Evolutionary conservation across 352 stramenopile species (phyloP).

Genomic region (Globisporangium apiculatum): DNA sequence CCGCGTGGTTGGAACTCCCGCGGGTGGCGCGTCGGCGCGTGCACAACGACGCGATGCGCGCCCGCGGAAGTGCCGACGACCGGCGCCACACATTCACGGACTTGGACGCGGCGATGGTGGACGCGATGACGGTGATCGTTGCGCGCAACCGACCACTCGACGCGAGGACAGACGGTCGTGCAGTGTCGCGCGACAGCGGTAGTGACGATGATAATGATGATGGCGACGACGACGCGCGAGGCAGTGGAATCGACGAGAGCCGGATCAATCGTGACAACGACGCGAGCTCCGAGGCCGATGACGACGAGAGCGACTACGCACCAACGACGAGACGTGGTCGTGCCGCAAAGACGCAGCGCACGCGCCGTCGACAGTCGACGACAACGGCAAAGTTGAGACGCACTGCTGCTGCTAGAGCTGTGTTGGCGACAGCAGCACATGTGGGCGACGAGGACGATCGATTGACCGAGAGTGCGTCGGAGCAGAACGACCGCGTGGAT

Average conservation of each 20-base stretch:
- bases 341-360: too few species aligned
- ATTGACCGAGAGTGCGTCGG: too few species aligned
- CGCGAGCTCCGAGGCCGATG: neutral
- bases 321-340: too few species aligned
- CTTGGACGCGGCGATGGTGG: constrained; percentile 4
- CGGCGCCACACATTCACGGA: constrained; percentile 7
- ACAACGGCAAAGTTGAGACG: too few species aligned
- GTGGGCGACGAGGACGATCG: too few species aligned
- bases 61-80: neutral
- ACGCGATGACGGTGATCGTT: constrained; percentile 2
- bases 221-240: neutral
- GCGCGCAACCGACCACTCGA: neutral
- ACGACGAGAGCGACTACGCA: too few species aligned
- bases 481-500: too few species aligned
- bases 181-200: neutral
- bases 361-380: too few species aligned
- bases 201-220: neutral
- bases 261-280: neutral
- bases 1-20: constrained; percentile 6
- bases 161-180: too few species aligned
- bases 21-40: neutral
- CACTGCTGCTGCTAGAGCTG: too few species aligned
- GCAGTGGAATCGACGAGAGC: neutral
- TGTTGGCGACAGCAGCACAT: too few species aligned
- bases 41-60: neutral